Base-by-base conservation (phyloP, 1,284 basidiomycete species). In the Fomes fomentarius region DNA sequence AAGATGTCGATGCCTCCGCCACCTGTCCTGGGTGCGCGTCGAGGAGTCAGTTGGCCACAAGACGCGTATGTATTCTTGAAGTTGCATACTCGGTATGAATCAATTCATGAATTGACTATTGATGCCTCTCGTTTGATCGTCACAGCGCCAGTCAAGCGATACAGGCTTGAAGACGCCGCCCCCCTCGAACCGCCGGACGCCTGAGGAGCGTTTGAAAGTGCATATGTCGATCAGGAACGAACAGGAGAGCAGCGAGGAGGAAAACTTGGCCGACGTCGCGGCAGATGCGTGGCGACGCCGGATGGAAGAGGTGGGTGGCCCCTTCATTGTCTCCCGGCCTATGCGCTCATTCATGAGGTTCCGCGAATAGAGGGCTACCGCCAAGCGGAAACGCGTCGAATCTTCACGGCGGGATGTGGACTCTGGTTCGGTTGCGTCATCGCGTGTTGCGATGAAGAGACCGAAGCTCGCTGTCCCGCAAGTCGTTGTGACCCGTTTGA, bases 81-180 rank as follows among this genome's bases (percentile, higher is more conserved):
- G n/a, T n/a, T n/a, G n/a, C n/a, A n/a, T n/a, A n/a, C n/a, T n/a
- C n/a, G n/a, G n/a, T n/a, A n/a, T n/a, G n/a, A n/a, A n/a, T n/a
- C n/a, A n/a, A n/a, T n/a, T n/a, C n/a, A n/a, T n/a, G n/a, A n/a
- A n/a, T n/a, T n/a, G n/a, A n/a, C n/a, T n/a, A n/a, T n/a, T n/a
- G n/a, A n/a, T n/a, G n/a, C n/a, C n/a, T n/a, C n/a, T n/a, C n/a
- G n/a, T n/a, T n/a, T n/a, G n/a, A n/a, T n/a, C n/a, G n/a, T n/a
- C n/a, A n/a, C n/a, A 11, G 38, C 12, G 38, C 31, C 22, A 22
- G 22, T 43, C n/a, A 15, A 14, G 33, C 12, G 38, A 8, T 2
- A 50, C 34, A 28, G 48, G 48, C 10, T n/a, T 50, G 15, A 43
- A 34, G 15, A 50, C 48, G 24, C 48, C 48, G 14, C 48, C 48